Base-by-base conservation (phyloP, 1,139 yeast genomes). In the Protomyces inundatus region DNA sequence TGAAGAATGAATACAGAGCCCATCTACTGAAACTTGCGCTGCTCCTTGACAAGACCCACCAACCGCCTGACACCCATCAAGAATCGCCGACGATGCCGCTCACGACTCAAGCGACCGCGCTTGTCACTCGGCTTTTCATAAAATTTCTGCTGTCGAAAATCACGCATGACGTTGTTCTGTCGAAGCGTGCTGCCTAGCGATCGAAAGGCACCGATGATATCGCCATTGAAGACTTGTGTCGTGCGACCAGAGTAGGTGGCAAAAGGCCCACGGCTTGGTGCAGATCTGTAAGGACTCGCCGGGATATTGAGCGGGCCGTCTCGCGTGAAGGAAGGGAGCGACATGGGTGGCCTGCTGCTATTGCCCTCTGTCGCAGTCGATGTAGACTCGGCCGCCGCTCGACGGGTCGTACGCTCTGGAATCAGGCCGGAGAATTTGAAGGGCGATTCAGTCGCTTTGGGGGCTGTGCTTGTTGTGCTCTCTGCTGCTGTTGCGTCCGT, bases 91-190 rank as follows among this genome's bases (percentile, higher is more conserved):
- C 66, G 35, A 53, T 64, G 66, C 23, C 66, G 52, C 42, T 64
- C 62, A 14, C 66, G 55, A 45, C 59, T 60, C 52, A 64, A 39
- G 23, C 66, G 42, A 30, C 40, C 63, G 32, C 64, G 58, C 54
- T 64, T 64, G 39, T 51, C 60, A 35, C 62, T 64, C 42, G 66
- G 66, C 58, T 62, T 62, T 34, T 64, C 66, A 40, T 61, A 62
- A 39, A 59, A 64, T 48, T 54, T 64, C 14, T 63, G 65, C 51
- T 42, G 34, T 9, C 51, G 50, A 34, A 54, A 61, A 35, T 64
- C 58, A 6, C 42, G 52, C 42, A 55, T 59, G 35, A 64, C 66
- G 48, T 42, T 64, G 23, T 64, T 64, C 12, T 37, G 34, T 7
- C 54, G 33, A 32, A 60, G 35, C 33, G 53, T 48, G 30, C 45